Evolutionary conservation across 1,284 basidiomycete genomes (phyloP).

Genomic region (Amylostereum areolatum): DNA sequence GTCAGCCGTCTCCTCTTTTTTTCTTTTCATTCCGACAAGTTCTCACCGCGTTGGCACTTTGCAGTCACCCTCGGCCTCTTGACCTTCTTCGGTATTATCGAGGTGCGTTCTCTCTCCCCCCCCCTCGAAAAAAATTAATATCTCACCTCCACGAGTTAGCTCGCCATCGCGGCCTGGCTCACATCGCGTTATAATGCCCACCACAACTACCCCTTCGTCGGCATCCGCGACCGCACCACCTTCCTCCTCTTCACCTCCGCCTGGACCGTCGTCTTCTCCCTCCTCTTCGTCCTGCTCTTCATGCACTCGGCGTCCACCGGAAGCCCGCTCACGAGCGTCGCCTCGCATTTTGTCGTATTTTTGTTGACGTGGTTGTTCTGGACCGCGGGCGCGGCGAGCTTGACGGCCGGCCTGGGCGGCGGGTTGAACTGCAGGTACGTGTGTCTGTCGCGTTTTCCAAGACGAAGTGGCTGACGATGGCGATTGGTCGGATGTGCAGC

Average conservation of each 20-base stretch:
- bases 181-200: constrained; percentile 47
- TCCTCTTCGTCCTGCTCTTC: constrained; percentile 51
- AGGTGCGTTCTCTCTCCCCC: constrained; percentile 28
- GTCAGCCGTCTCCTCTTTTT: constrained; percentile 26
- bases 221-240: constrained; percentile 53
- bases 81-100: constrained; percentile 51
- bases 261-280: constrained; percentile 60
- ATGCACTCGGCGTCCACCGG: constrained; percentile 35
- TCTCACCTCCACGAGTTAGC: constrained; percentile 26
- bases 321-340: constrained; percentile 49
- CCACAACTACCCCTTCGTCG: constrained; percentile 42
- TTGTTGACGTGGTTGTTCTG: constrained; percentile 49
- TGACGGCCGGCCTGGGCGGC: constrained; percentile 60
- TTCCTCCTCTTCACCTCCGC: constrained; percentile 61
- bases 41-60: not conserved
- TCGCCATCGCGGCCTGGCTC: constrained; percentile 67
- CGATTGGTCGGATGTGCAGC: not conserved
- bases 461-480: not conserved
- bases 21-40: constrained; percentile 2
- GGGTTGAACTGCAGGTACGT: constrained; percentile 61
- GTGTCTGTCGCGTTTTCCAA: not conserved
- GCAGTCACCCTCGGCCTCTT: constrained; percentile 50
- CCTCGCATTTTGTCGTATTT: constrained; percentile 30
- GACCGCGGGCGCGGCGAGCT: constrained; percentile 41
- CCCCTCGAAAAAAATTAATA: not conserved